These are phyloP conservation scores for Boeremia lycopersici DNA, from an alignment of 2,329 filamentous ascomycete species.

Conservation along the genomic window DNA sequence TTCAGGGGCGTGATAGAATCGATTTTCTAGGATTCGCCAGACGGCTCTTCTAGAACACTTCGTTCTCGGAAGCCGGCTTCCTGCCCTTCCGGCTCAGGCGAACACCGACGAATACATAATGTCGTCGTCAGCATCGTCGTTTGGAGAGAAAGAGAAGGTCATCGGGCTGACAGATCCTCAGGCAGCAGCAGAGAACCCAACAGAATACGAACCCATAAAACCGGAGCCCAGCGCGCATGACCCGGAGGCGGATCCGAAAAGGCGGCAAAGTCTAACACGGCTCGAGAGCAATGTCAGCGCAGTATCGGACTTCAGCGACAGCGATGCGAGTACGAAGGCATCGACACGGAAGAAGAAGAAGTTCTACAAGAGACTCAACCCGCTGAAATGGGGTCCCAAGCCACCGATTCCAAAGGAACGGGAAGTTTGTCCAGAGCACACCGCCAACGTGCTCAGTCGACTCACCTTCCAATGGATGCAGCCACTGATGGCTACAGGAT, in stretches of 20 bases:
- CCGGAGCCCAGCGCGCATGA: constrained; percentile 41
- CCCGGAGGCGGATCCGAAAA: constrained; percentile 11
- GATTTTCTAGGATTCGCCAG: background rate
- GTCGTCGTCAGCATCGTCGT: constrained; percentile 31
- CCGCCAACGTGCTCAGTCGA: constrained; percentile 74
- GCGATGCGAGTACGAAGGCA: constrained; percentile 35
- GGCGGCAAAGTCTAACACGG: constrained; percentile 29
- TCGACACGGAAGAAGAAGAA: constrained; percentile 50
- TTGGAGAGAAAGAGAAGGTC: constrained; percentile 47
- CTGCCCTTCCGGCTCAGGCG: background rate
- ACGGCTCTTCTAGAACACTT: background rate
- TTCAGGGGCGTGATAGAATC: background rate
- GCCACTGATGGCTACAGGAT: constrained; percentile 81
- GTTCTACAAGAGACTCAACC: constrained; percentile 65
- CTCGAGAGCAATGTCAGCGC: constrained; percentile 37
- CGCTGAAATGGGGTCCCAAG: constrained; percentile 54
- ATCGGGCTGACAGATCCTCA: constrained; percentile 45
- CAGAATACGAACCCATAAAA: constrained; percentile 50
- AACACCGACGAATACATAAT: constrained; percentile 9
- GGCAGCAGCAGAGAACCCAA: constrained; percentile 40
- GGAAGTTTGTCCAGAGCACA: constrained; percentile 69
- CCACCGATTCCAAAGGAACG: constrained; percentile 64
- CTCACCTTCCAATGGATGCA: constrained; percentile 91
- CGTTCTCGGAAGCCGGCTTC: constrained; percentile 4
- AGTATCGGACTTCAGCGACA: constrained; percentile 39